Evolutionary conservation across 1,139 yeast species (phyloP).

Genomic region (Diutina catenulata): DNA sequence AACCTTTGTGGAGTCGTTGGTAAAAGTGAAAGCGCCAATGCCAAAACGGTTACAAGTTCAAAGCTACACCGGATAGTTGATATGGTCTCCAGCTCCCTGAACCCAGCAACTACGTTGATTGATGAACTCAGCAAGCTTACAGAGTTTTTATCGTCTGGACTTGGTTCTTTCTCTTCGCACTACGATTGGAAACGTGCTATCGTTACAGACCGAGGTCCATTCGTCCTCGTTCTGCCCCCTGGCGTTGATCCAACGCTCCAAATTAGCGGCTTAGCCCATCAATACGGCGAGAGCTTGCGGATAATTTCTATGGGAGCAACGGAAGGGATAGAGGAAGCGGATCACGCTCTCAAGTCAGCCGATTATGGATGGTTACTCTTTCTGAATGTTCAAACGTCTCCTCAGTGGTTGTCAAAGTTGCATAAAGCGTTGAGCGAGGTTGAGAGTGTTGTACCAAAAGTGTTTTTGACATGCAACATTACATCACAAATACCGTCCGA

Average conservation of each 20-base stretch:
- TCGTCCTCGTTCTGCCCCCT: too few species aligned
- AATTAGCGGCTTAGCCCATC: neutral
- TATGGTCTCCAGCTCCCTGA: too few species aligned
- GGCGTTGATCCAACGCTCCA: neutral
- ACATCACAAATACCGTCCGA: neutral
- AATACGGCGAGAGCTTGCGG: neutral
- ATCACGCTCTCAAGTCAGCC: neutral
- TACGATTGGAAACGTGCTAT: too few species aligned
- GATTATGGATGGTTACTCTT: neutral
- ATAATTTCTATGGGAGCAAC: neutral
- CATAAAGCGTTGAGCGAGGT: neutral
- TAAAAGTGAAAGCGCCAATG: too few species aligned
- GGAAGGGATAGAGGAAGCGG: neutral
- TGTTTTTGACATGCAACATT: neutral
- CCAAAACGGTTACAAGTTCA: too few species aligned
- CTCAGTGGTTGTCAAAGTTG: neutral
- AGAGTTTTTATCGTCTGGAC: too few species aligned
- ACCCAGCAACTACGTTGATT: too few species aligned
- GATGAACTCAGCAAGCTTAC: too few species aligned
- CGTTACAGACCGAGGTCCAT: too few species aligned
- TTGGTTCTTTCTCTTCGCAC: too few species aligned
- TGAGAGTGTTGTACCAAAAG: neutral
- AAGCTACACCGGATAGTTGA: too few species aligned
- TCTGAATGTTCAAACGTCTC: constrained; percentile 1
- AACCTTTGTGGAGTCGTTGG: too few species aligned